Evolutionary conservation across 306 rosid genomes (phyloP).

Genomic region (Nissolia schottii): DNA sequence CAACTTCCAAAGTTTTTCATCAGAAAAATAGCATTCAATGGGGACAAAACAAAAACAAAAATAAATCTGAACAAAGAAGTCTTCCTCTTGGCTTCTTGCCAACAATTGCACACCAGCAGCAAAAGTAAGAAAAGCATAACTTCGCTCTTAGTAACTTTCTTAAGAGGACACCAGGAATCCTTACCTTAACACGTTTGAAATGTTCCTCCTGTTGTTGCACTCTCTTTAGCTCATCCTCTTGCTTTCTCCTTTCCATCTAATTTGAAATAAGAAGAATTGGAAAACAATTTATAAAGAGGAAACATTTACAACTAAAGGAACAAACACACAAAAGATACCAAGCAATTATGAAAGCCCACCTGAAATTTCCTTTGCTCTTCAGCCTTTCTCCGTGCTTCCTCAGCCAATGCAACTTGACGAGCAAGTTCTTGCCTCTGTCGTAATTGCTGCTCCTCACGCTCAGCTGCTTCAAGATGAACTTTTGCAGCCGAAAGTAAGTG

Average conservation of each 20-base stretch:
- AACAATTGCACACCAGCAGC: background rate
- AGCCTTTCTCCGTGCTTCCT: conserved; percentile 96
- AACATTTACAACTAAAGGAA: conserved; percentile 6
- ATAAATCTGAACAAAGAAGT: background rate
- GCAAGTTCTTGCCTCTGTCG: conserved; percentile 94
- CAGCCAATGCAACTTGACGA: conserved; percentile 90
- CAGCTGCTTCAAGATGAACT: conserved; percentile 90
- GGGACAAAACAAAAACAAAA: background rate
- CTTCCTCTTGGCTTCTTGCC: background rate
- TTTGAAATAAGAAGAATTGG: conserved; percentile 27
- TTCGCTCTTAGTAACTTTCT: conserved; percentile 2
- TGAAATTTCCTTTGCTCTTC: conserved; percentile 93
- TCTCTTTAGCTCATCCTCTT: conserved; percentile 88
- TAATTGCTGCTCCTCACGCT: conserved; percentile 86
- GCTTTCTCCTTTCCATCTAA: conserved; percentile 95
- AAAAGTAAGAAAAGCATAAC: background rate
- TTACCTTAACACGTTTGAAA: conserved; percentile 86
- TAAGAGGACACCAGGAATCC: conserved; percentile 10
- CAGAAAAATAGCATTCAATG: background rate
- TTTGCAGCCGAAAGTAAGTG: conserved; percentile 84
- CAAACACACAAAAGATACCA: background rate
- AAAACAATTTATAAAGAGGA: background rate
- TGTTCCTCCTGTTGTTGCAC: conserved; percentile 97
- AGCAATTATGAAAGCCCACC: conserved; percentile 42
- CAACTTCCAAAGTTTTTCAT: background rate